Evolutionary conservation across 805 yeast genomes (phyloP).

Genomic region (Metschnikowia anglica): DNA sequence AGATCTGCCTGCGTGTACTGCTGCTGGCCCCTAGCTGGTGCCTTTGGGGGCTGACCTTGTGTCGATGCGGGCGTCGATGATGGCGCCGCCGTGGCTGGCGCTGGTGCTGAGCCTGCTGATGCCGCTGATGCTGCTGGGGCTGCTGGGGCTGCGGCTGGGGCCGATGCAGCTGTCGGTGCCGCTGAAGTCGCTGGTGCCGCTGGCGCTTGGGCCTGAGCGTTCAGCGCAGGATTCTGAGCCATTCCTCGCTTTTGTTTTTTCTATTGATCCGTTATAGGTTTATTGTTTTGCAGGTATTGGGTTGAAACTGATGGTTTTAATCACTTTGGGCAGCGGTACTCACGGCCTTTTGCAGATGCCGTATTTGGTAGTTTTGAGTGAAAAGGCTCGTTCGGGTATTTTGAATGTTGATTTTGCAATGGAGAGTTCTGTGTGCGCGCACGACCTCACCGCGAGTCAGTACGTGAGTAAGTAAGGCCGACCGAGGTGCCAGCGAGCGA

Average conservation of each 20-base stretch:
- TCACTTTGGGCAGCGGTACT: too few species aligned
- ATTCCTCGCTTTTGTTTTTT: neutral
- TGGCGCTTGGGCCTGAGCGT: neutral
- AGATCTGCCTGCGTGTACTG: conserved; percentile 81
- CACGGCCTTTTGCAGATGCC: too few species aligned
- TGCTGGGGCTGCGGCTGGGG: neutral
- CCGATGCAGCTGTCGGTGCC: neutral
- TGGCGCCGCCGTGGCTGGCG: conserved; percentile 1
- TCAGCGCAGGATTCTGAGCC: conserved; percentile 3
- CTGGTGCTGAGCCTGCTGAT: neutral
- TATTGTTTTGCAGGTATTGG: neutral
- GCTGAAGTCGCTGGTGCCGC: too few species aligned
- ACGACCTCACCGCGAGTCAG: neutral
- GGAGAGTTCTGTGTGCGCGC: neutral
- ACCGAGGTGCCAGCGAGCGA: neutral
- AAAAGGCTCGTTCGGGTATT: neutral
- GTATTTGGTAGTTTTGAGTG: too few species aligned
- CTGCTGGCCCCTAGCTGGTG: conserved; percentile 24
- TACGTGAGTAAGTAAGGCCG: too few species aligned
- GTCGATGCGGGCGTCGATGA: neutral
- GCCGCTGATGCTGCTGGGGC: neutral
- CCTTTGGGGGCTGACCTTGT: conserved; percentile 3
- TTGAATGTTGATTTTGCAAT: neutral
- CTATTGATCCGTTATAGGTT: neutral
- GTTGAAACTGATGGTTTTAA: too few species aligned